These are phyloP conservation scores for Phytophthora cactorum DNA, from an alignment of 352 stramenopile genomes.

Conservation along the genomic window DNA sequence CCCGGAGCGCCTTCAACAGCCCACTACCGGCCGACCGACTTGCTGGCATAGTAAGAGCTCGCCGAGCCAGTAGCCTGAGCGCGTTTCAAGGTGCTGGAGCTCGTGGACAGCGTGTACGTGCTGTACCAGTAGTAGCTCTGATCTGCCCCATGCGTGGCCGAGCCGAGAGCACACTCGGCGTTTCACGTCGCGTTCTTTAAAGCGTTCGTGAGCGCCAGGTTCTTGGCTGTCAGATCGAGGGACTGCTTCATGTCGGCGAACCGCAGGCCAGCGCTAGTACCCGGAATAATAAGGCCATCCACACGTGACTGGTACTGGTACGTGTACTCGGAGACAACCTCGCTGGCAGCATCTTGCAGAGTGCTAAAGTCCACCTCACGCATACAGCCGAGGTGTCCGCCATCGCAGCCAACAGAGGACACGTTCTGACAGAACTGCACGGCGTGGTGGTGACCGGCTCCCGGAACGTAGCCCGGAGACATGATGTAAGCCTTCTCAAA, in stretches of 20 bases:
- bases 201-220: conserved; percentile 27
- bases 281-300: no score
- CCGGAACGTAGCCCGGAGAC: conserved; percentile 27
- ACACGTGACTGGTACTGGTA: no score
- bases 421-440: conserved; percentile 42
- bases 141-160: conserved; percentile 22
- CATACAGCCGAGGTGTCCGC: conserved; percentile 32
- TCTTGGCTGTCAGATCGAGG: conserved; percentile 28
- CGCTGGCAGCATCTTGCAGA: no score
- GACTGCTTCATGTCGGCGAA: conserved; percentile 36
- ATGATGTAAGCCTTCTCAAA: conserved; percentile 41
- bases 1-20: background rate
- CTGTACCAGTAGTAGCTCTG: conserved; percentile 39
- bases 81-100: conserved; percentile 19
- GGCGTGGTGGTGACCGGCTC: conserved; percentile 29
- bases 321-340: no score
- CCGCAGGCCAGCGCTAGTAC: conserved; percentile 18
- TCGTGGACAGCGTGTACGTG: conserved; percentile 29
- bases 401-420: conserved; percentile 27
- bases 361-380: conserved; percentile 9
- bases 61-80: conserved; percentile 11
- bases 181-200: conserved; percentile 29
- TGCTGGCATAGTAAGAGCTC: conserved; percentile 26
- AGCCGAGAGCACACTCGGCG: conserved; percentile 16
- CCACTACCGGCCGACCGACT: background rate